These are phyloP conservation scores for Alternaria ethzedia DNA, from an alignment of 2,329 filamentous ascomycete species.

Conservation along the genomic window DNA sequence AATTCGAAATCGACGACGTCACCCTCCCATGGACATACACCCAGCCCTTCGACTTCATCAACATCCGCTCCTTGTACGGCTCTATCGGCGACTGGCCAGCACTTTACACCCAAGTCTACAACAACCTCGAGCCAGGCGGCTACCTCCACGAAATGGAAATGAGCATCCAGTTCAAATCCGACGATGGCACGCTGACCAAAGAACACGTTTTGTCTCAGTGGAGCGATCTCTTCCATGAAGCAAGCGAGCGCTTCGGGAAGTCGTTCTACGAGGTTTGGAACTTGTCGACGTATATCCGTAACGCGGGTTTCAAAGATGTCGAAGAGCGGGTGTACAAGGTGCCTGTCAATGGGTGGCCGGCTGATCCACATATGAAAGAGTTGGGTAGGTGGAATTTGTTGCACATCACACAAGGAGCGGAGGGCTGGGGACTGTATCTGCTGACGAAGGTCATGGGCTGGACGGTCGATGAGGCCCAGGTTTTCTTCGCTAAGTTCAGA, in stretches of 20 bases:
- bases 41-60: constrained; percentile 49
- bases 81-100: constrained; percentile 52
- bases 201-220: constrained; percentile 38
- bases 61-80: constrained; percentile 53
- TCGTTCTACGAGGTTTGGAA: constrained; percentile 37
- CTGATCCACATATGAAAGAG: constrained; percentile 41
- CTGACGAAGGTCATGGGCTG: constrained; percentile 38
- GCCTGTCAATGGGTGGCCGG: constrained; percentile 37
- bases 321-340: constrained; percentile 38
- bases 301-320: constrained; percentile 36
- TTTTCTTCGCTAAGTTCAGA: constrained; percentile 47
- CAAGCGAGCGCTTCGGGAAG: constrained; percentile 28
- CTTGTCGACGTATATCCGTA: constrained; percentile 31
- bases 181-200: constrained; percentile 46
- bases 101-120: constrained; percentile 42
- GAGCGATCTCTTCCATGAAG: constrained; percentile 36
- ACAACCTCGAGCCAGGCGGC: constrained; percentile 44
- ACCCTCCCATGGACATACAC: constrained; percentile 48
- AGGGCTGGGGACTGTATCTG: constrained; percentile 39
- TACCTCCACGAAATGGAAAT: constrained; percentile 52
- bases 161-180: constrained; percentile 47
- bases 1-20: constrained; percentile 56
- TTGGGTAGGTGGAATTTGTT: constrained; percentile 41
- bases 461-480: constrained; percentile 53
- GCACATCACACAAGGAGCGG: constrained; percentile 35